Percentiles rank a stretch among this genome's conserved stretches.
These are phyloP conservation scores for Sporothrix pallida DNA, from an alignment of 2,329 filamentous ascomycete genomes.

Conservation along the genomic window DNA sequence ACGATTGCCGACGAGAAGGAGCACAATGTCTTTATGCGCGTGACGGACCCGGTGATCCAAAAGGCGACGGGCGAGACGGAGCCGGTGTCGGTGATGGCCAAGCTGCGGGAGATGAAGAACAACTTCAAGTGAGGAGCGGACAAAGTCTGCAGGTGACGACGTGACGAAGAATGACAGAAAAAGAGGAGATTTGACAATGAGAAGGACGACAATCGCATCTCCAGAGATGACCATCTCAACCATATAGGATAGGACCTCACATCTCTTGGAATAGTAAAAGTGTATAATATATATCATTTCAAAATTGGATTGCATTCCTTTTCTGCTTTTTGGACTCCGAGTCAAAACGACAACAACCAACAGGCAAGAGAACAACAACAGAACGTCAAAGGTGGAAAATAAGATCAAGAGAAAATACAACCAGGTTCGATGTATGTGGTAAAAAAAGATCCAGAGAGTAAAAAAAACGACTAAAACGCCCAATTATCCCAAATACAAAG, in stretches of 20 bases:
- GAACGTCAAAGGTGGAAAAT: no score
- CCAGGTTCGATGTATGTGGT: constrained; percentile 13
- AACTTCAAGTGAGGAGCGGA: constrained; percentile 58
- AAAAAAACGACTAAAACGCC: constrained; percentile 22
- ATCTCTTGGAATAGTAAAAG: not conserved
- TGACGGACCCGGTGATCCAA: constrained; percentile 79
- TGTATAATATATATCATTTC: no score
- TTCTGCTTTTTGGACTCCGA: no score
- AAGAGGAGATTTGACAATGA: not conserved
- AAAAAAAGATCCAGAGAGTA: not conserved
- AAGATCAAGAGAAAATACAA: not conserved
- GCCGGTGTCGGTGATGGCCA: constrained; percentile 82
- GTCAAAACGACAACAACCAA: no score
- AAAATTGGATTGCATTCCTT: no score
- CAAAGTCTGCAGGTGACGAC: not conserved
- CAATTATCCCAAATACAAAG: constrained; percentile 7
- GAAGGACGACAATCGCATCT: no score
- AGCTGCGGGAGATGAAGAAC: constrained; percentile 91
- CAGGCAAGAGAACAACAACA: not conserved
- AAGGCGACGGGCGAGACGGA: constrained; percentile 81
- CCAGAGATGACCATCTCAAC: no score
- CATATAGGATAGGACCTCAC: not conserved
- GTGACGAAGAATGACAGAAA: not conserved
- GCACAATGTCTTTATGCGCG: constrained; percentile 96
- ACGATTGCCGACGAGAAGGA: constrained; percentile 97